A percentile compares a stretch with the other conserved stretches of the same genome.
These are phyloP conservation scores for Hypoxylon sp. DNA, from an alignment of 2,329 filamentous ascomycete genomes.

Conservation along the genomic window DNA sequence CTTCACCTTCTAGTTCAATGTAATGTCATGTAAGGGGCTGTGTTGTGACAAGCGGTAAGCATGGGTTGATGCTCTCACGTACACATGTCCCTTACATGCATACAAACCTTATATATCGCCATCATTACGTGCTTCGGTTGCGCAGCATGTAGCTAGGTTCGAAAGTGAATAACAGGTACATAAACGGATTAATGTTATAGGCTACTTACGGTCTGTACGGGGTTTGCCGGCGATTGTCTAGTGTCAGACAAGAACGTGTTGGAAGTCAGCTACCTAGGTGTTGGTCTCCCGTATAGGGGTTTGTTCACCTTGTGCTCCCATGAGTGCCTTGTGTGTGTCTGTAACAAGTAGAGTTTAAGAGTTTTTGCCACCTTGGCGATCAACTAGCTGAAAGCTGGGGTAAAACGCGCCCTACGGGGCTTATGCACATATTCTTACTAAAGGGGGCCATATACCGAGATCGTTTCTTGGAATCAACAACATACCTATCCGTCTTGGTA, in stretches of 20 bases:
- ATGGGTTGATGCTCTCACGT: slow-evolving; percentile 1
- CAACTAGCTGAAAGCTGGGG: slow-evolving; percentile 2
- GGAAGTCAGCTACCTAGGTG: not conserved
- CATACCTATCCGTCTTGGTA: not conserved
- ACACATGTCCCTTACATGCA: not conserved
- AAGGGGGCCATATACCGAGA: not conserved
- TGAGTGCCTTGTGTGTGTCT: not conserved
- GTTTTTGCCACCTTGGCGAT: not conserved
- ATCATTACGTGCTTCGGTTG: not conserved
- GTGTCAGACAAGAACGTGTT: not conserved
- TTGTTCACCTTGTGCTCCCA: not conserved
- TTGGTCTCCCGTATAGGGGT: not conserved
- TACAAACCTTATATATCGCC: slow-evolving; percentile 5
- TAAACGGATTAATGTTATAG: not conserved
- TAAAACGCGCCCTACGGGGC: not conserved
- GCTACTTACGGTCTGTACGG: not conserved
- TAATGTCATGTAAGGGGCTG: slow-evolving; percentile 1
- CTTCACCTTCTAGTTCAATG: not conserved
- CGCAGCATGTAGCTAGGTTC: not conserved
- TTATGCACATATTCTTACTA: not conserved
- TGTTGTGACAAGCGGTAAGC: not conserved
- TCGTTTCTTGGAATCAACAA: not conserved
- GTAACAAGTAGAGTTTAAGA: not conserved
- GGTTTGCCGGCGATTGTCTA: not conserved
- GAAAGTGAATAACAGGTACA: not conserved